A percentile compares a stretch with the other conserved stretches of the same genome.
These are phyloP conservation scores for Amanita molliuscula DNA, from an alignment of 768 basidiomycete species.

Conservation along the genomic window DNA sequence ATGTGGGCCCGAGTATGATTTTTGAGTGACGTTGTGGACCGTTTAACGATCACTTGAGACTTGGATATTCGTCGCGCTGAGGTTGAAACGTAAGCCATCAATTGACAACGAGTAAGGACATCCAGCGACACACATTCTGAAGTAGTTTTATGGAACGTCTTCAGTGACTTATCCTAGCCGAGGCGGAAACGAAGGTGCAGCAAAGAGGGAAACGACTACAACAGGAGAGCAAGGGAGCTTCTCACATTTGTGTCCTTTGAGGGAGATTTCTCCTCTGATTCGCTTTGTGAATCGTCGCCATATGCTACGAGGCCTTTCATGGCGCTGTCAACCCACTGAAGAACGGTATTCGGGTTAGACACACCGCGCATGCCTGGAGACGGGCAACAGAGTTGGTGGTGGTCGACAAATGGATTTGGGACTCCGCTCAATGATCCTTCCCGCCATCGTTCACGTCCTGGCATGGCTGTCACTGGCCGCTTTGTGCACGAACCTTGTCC, in stretches of 20 bases:
- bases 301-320: slow-evolving; percentile 49
- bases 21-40: slow-evolving; percentile 34
- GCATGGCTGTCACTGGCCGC: slow-evolving; percentile 23
- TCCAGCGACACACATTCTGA: slow-evolving; percentile 30
- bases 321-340: not conserved
- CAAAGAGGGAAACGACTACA: slow-evolving; percentile 54
- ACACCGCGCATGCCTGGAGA: not conserved
- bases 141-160: slow-evolving; percentile 21
- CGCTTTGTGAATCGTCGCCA: slow-evolving; percentile 54
- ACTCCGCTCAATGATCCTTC: slow-evolving; percentile 19
- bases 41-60: slow-evolving; percentile 53
- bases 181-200: slow-evolving; percentile 44
- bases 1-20: slow-evolving; percentile 39
- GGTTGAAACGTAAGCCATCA: not conserved
- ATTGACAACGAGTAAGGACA: slow-evolving; percentile 3
- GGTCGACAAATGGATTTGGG: not conserved
- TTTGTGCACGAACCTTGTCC: slow-evolving; percentile 16
- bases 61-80: slow-evolving; percentile 34
- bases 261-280: slow-evolving; percentile 34
- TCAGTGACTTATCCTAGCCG: slow-evolving; percentile 54
- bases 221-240: slow-evolving; percentile 28
- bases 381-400: not conserved
- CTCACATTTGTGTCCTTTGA: slow-evolving; percentile 46
- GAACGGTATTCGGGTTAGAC: not conserved
- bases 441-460: slow-evolving; percentile 19